Percentiles rank a stretch among this genome's conserved stretches.
Conservation (phyloP, 345 rosid genomes). For the Clausena lansium region DNA sequence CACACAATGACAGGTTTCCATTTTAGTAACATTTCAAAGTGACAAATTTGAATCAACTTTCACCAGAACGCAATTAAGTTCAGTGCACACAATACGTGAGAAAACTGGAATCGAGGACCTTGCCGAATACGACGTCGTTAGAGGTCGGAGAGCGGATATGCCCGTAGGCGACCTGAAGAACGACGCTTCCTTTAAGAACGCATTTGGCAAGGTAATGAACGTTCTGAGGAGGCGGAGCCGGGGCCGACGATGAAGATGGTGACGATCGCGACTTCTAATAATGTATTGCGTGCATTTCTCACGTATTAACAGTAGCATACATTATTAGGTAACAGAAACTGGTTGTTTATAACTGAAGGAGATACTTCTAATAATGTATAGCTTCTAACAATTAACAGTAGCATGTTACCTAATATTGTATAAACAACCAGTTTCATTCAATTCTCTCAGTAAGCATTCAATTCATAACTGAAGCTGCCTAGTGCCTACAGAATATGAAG, state of each 20-base stretch:
- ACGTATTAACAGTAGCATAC: too few species aligned
- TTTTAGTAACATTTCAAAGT: not conserved
- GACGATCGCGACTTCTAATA: constrained; percentile 68
- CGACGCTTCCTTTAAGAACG: constrained; percentile 77
- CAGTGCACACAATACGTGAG: not conserved
- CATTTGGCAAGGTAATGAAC: constrained; percentile 84
- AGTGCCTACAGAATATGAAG: not conserved
- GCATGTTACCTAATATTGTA: too few species aligned
- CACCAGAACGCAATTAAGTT: not conserved
- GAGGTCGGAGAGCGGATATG: constrained; percentile 69
- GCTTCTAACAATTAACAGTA: too few species aligned
- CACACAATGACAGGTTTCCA: not conserved
- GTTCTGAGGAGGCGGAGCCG: constrained; percentile 34
- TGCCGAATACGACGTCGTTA: constrained; percentile 82
- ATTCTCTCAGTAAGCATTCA: not conserved
- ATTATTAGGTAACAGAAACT: too few species aligned
- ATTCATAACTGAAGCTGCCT: not conserved
- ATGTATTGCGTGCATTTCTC: too few species aligned
- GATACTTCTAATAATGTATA: too few species aligned
- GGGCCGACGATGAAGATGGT: constrained; percentile 47
- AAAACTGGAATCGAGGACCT: constrained; percentile 38
- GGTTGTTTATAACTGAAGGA: too few species aligned
- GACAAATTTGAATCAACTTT: not conserved
- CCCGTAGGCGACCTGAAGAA: constrained; percentile 81
- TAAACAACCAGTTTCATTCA: too few species aligned